Conservation (phyloP, 345 rosid species). For the Rhodamnia rubescens region DNA sequence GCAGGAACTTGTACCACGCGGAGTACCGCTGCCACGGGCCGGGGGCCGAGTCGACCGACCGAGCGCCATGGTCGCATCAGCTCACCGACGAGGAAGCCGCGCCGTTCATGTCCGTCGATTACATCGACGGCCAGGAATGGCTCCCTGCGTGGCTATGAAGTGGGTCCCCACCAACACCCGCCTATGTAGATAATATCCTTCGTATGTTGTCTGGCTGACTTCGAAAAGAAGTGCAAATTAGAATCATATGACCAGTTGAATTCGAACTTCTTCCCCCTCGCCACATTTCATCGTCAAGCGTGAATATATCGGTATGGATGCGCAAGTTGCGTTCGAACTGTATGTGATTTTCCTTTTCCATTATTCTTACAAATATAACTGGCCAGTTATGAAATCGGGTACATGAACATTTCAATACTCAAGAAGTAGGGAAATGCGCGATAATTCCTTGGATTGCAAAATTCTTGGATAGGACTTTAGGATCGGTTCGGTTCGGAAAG, state of each 20-base stretch:
- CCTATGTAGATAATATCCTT: neutral
- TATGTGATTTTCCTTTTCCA: neutral
- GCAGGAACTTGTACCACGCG: conserved; percentile 52
- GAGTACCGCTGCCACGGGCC: conserved; percentile 75
- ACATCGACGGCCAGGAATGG: conserved; percentile 68
- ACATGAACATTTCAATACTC: neutral
- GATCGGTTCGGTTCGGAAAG: rapidly evolving
- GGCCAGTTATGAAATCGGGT: neutral
- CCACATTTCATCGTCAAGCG: neutral
- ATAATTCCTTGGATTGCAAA: neutral
- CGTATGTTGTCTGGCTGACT: neutral
- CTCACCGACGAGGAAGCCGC: conserved; percentile 53
- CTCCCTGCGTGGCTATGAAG: conserved; percentile 47
- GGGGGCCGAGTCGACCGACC: conserved; percentile 32
- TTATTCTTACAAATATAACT: neutral
- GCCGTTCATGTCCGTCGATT: conserved; percentile 46
- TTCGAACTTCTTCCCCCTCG: neutral
- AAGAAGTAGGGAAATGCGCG: neutral
- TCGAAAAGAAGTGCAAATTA: neutral
- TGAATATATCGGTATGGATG: rapidly evolving
- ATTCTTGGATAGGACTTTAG: neutral
- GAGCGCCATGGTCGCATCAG: conserved; percentile 58
- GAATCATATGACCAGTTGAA: neutral
- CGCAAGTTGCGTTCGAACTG: neutral
- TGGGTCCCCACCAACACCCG: neutral